Evolutionary conservation across 1,284 basidiomycete genomes (phyloP).

Genomic region (Ceraceosorus guamensis): DNA sequence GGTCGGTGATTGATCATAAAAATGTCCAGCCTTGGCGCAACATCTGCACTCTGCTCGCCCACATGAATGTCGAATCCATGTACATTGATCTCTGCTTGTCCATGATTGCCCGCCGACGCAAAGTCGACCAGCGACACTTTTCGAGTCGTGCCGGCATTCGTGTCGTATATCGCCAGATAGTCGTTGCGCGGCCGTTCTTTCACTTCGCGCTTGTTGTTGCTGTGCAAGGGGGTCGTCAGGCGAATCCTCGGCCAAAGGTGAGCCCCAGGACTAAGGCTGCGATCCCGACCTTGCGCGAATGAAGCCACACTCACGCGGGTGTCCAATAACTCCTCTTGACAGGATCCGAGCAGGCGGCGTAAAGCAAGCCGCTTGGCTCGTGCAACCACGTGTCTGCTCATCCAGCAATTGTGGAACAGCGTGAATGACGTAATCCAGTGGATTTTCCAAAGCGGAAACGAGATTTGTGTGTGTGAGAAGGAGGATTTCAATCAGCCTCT

Average conservation of each 20-base stretch:
- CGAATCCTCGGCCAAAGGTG: constrained; percentile 16
- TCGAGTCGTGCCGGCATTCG: constrained; percentile 56
- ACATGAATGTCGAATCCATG: constrained; percentile 64
- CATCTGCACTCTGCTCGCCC: constrained; percentile 14
- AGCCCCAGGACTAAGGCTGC: too few relatives aligned
- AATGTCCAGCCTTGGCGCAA: constrained; percentile 22
- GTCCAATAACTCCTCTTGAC: constrained; percentile 28
- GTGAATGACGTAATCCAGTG: too few relatives aligned
- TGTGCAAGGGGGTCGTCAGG: constrained; percentile 59
- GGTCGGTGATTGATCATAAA: constrained; percentile 37
- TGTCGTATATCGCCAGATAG: constrained; percentile 57
- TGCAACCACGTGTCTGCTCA: constrained; percentile 41
- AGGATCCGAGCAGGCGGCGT: constrained; percentile 61
- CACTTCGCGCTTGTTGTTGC: constrained; percentile 22
- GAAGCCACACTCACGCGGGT: too few relatives aligned
- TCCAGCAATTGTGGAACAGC: too few relatives aligned
- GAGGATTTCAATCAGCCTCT: background rate
- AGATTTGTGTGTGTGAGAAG: background rate
- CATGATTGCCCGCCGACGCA: constrained; percentile 43
- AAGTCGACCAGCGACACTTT: constrained; percentile 54
- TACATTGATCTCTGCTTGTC: constrained; percentile 52
- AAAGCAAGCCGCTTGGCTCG: constrained; percentile 56
- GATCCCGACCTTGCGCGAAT: too few relatives aligned
- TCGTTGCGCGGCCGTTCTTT: constrained; percentile 37
- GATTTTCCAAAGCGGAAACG: too few relatives aligned